phyloP scores from a whole-genome alignment of 306 rosid species.

The Elaeagnus macrophylla region DNA sequence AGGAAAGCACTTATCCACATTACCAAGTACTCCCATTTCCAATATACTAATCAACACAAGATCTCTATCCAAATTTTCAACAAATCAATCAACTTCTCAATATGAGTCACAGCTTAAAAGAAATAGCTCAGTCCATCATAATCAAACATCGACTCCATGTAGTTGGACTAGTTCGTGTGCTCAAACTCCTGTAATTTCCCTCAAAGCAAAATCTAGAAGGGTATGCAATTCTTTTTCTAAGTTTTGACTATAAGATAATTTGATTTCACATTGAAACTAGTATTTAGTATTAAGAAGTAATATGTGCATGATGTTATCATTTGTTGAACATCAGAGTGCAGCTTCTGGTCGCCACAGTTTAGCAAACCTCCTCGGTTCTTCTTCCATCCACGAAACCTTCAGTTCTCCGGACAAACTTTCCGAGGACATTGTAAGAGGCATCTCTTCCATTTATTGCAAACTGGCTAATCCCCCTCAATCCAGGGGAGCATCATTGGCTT shows the following conservation, averaged over 20 bases:
- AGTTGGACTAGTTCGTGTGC: conserved; percentile 9
- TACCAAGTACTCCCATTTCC: conserved; percentile 12
- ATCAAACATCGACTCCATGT: conserved; percentile 9
- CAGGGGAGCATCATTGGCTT: conserved; percentile 9
- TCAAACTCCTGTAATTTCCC: neutral
- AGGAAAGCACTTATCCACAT: conserved; percentile 5
- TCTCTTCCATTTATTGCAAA: conserved; percentile 36
- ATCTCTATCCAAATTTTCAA: neutral
- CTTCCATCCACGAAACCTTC: conserved; percentile 9
- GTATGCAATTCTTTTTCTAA: too few relatives aligned
- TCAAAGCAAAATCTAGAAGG: too few relatives aligned
- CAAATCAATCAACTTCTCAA: conserved; percentile 4
- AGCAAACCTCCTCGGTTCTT: conserved; percentile 29
- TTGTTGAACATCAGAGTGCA: neutral
- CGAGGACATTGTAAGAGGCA: conserved; percentile 30
- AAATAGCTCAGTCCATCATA: neutral
- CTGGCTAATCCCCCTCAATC: conserved; percentile 19
- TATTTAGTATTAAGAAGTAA: too few relatives aligned
- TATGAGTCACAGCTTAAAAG: conserved; percentile 8
- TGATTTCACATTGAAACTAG: too few relatives aligned
- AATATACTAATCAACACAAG: neutral
- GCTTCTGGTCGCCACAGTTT: conserved; percentile 26
- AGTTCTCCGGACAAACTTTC: conserved; percentile 31
- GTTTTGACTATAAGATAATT: too few relatives aligned
- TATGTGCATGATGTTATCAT: too few relatives aligned